Conservation (phyloP, 2,329 filamentous ascomycete species). For the Aspergillus neotritici region DNA sequence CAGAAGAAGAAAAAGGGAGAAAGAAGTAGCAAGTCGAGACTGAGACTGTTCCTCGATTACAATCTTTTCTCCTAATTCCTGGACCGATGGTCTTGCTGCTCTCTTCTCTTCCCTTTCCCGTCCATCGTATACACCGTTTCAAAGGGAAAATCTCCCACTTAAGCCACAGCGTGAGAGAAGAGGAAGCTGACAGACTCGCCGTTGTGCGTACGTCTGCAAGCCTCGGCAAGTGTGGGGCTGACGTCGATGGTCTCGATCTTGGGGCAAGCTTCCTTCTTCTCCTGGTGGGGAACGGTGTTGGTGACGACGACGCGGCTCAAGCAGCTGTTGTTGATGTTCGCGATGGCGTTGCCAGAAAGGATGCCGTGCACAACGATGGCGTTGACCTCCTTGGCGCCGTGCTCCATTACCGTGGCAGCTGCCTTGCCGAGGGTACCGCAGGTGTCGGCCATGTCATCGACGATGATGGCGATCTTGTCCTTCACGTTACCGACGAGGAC, state of each 20-base stretch:
- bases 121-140: background rate
- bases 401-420: slow-evolving; percentile 77
- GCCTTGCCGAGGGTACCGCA: slow-evolving; percentile 86
- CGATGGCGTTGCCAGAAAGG: slow-evolving; percentile 78
- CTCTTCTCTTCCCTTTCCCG: background rate
- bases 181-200: slow-evolving; percentile 49
- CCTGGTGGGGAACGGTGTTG: slow-evolving; percentile 76
- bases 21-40: background rate
- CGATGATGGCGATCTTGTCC: slow-evolving; percentile 87
- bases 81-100: too few relatives aligned
- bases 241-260: slow-evolving; percentile 90
- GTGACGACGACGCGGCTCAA: slow-evolving; percentile 79
- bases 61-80: too few relatives aligned
- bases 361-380: slow-evolving; percentile 96
- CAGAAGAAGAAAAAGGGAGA: slow-evolving; percentile 4
- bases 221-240: slow-evolving; percentile 62
- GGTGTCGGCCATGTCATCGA: slow-evolving; percentile 97
- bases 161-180: slow-evolving; percentile 45
- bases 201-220: slow-evolving; percentile 47
- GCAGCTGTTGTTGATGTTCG: slow-evolving; percentile 73
- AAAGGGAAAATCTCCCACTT: slow-evolving; percentile 6
- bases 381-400: slow-evolving; percentile 81
- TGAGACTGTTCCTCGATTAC: too few relatives aligned
- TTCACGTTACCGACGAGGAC: slow-evolving; percentile 91
- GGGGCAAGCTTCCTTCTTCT: slow-evolving; percentile 71